phyloP scores from a whole-genome alignment of 108 stramenopile genomes.

The Cyclotella cryptica region DNA sequence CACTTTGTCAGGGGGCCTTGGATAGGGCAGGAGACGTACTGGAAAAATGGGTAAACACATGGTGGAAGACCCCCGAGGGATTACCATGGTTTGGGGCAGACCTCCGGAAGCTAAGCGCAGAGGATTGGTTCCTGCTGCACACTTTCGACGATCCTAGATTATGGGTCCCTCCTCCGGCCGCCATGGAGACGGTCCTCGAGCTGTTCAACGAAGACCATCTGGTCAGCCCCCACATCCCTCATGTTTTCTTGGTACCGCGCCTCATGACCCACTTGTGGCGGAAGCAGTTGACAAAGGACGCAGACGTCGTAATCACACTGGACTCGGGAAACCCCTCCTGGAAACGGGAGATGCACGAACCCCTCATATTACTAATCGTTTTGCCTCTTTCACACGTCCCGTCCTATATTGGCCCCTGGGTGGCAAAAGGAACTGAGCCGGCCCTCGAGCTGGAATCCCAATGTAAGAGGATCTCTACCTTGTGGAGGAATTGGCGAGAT shows the following conservation, averaged over 20 bases:
- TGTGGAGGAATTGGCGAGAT: conserved; percentile 18
- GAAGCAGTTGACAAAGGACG: no score
- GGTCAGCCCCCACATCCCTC: conserved; percentile 7
- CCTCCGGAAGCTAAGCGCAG: background rate
- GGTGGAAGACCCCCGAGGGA: background rate
- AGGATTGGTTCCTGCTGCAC: conserved; percentile 12
- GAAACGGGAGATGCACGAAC: background rate
- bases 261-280: no score
- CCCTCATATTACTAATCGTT: conserved; percentile 40
- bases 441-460: conserved; percentile 2
- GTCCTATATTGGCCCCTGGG: conserved; percentile 40
- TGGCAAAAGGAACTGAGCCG: no score
- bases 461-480: conserved; percentile 19
- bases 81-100: background rate
- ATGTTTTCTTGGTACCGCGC: no score
- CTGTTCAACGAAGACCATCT: background rate
- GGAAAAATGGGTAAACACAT: background rate
- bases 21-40: no score
- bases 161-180: conserved; percentile 21
- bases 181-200: no score
- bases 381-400: conserved; percentile 41
- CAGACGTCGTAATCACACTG: conserved; percentile 28
- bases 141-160: background rate
- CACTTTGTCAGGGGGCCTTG: no score
- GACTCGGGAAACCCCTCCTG: conserved; percentile 1